Base-by-base conservation (phyloP, 257 asterid genomes). In the Fraxinus cuspidata region DNA sequence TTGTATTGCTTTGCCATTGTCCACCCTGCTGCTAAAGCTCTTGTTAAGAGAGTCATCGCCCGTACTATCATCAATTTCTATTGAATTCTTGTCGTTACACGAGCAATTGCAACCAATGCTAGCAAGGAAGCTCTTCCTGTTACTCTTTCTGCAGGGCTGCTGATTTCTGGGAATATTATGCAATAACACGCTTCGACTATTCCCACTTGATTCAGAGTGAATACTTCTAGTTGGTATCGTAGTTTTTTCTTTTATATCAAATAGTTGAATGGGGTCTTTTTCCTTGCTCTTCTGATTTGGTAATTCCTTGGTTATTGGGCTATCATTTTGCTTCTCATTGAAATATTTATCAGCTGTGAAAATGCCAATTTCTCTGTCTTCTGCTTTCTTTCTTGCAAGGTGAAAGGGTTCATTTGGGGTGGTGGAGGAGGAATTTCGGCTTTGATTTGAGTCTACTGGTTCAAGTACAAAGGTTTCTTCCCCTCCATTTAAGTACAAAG, bases 311-410 rank as follows among this genome's bases (percentile, higher is more conserved):
- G 71, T 23, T 35, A 44, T 63, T 16, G 87, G 83, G 38, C 69
- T 78, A 23, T 10, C 78, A 32, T 74, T 85, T 21, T 73, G 78
- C 25, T 78, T 83, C 47, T 85, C 97, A 42, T 84, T 89, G 92
- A 94, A 94, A 29, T 94, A 94, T 75, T 88, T 94, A 73, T 88
- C 89, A 3, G 98, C 98, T 69, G 84, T 81, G 40, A 94, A 94
- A 31, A 94, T 90, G 28, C 87, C 97, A 40, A 94, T 90, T 77
- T 94, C 98, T 32, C 67, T 80, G 75, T 94, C 92, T 34, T 81
- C 91, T 21, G 81, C 32, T 47, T 73, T 73, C 74, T 76, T 86
- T 82, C 82, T 84, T 11, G 51, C 81, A 4, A 79, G 73, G 74
- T 58, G 81, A 69, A 79, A 32, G 49, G 76, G 85, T 19, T 86